Evolutionary conservation across 768 basidiomycete species (phyloP), one percentile per base, ranked within the genome.

Genomic region (Saitozyma podzolica): DNA sequence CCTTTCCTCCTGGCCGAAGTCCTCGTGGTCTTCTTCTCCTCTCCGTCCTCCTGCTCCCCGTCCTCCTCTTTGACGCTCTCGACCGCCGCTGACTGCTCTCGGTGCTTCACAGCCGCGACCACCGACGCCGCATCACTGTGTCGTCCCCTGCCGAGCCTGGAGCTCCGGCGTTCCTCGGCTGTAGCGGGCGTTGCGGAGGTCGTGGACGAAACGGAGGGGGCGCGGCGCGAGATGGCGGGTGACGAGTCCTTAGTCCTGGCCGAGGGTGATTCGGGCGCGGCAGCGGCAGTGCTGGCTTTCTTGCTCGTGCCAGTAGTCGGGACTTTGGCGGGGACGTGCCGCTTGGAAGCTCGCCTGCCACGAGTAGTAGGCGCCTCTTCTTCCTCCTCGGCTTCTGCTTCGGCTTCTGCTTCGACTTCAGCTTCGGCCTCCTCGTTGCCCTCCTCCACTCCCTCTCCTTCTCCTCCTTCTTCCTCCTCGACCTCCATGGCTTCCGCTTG

Each of bases 211-310:
- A 74, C 73, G 4, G 65, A 67, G 6, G 66, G 54, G 37, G 67
- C 69, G 10, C 72, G 66, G 29, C 69, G 61, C 1, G 72, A 73
- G 1, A 54, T 56, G n/a, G 66, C 54, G n/a, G 72, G 72, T 11
- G 72, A 73, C 6, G 66, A 66, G 6, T 63, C 64, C 55, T 62
- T 66, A 6, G 67, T 66, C 19, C 42, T 40, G 6, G 55, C 53
- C 45, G 67, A 66, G 14, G 60, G 54, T 29, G 29, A 29, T 29
- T 29, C 29, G 29, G 29, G 29, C 29, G 29, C 29, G 29, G 29
- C 29, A 29, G 29, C 29, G 29, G 29, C 29, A 29, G 29, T 5
- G 29, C 29, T 29, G 29, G 29, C 29, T 29, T 29, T 29, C 29
- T 29, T 29, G 29, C 29, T n/a, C n/a, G n/a, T n/a, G n/a, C n/a